These are phyloP conservation scores for Nicotiana knightiana DNA, from an alignment of 257 asterid genomes.

Conservation along the genomic window DNA sequence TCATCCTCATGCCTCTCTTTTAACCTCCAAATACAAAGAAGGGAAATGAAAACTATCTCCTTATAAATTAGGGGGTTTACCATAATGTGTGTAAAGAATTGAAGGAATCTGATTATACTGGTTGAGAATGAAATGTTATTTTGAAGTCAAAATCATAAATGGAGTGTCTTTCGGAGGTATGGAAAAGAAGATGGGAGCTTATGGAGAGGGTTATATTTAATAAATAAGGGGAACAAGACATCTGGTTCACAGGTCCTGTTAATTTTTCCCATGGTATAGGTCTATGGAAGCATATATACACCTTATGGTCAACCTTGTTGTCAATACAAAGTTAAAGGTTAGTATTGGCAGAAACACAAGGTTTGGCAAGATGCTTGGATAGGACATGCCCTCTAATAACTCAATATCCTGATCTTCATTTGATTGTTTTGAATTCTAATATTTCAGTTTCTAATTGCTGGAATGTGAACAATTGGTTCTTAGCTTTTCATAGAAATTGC, in stretches of 20 bases:
- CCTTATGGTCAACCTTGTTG: background rate
- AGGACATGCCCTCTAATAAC: background rate
- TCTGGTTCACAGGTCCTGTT: background rate
- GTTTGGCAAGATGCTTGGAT: background rate
- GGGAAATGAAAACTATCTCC: too few relatives aligned
- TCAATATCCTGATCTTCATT: background rate
- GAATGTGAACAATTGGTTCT: background rate
- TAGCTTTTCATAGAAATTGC: background rate
- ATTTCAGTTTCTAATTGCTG: background rate
- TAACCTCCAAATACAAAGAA: too few relatives aligned
- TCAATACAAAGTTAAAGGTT: background rate
- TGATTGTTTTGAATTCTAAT: background rate
- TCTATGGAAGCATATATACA: background rate
- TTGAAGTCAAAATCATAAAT: background rate
- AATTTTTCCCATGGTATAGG: background rate
- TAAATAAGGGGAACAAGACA: background rate
- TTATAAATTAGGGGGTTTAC: too few relatives aligned
- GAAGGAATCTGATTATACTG: too few relatives aligned
- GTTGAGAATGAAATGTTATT: too few relatives aligned
- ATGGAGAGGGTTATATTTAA: background rate
- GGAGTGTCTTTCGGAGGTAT: background rate
- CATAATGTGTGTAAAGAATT: too few relatives aligned
- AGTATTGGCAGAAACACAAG: background rate
- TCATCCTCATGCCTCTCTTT: too few relatives aligned
- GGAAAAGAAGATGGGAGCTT: background rate